These are phyloP conservation scores for Naumovozyma castellii DNA, from an alignment of 805 yeast genomes.

Conservation along the genomic window DNA sequence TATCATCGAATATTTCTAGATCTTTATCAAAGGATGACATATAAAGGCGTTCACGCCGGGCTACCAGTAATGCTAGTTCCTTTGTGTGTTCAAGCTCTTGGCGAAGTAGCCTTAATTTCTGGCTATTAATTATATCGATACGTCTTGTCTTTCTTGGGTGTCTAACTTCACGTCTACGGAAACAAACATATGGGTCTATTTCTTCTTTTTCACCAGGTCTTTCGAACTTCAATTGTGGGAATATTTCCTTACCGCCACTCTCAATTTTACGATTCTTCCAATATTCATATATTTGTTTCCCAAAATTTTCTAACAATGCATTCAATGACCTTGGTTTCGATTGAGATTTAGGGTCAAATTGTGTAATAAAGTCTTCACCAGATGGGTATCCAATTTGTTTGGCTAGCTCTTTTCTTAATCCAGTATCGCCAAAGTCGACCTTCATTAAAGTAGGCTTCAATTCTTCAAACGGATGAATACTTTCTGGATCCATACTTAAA, in stretches of 20 bases:
- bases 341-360: conserved; percentile 36
- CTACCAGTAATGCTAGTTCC: conserved; percentile 55
- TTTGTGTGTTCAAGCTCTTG: conserved; percentile 70
- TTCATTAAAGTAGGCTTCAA: conserved; percentile 43
- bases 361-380: conserved; percentile 45
- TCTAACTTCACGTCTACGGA: conserved; percentile 88
- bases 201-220: conserved; percentile 85
- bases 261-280: conserved; percentile 70
- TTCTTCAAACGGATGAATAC: conserved; percentile 62
- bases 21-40: conserved; percentile 30
- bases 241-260: conserved; percentile 58
- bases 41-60: conserved; percentile 51
- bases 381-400: conserved; percentile 40
- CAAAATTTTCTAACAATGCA: conserved; percentile 47
- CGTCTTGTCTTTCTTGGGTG: conserved; percentile 94
- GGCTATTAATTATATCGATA: conserved; percentile 84
- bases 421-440: conserved; percentile 35
- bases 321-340: conserved; percentile 37
- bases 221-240: conserved; percentile 74
- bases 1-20: conserved; percentile 54
- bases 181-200: conserved; percentile 88
- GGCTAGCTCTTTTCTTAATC: conserved; percentile 48
- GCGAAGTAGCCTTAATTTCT: conserved; percentile 63
- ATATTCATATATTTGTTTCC: conserved; percentile 62
- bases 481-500: conserved; percentile 72